Percentiles rank a stretch among this genome's conserved stretches.
These are phyloP conservation scores for Leptomonas seymouri DNA, from an alignment of 208 protist species.

Conservation along the genomic window DNA sequence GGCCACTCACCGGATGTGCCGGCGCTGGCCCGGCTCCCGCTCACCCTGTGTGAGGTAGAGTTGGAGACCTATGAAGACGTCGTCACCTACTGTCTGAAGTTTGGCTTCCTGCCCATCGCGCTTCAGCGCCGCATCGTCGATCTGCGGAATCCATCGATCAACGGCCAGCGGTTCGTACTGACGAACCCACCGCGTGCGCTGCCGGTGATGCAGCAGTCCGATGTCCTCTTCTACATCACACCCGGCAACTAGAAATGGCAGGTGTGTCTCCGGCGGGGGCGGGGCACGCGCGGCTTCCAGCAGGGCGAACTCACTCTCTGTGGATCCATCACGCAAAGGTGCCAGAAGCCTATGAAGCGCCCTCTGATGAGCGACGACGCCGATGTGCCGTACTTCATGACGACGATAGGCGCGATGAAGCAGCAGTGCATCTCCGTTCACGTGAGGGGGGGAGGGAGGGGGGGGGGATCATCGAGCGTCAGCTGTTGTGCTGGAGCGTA, in stretches of 20 bases:
- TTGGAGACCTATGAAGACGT: conserved; percentile 82
- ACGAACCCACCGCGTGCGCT: conserved; percentile 79
- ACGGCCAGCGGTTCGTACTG: conserved; percentile 76
- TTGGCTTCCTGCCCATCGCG: conserved; percentile 71
- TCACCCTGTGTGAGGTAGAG: conserved; percentile 48
- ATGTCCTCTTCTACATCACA: conserved; percentile 76
- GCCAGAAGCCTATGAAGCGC: conserved; percentile 85
- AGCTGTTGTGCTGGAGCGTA: conserved; percentile 74
- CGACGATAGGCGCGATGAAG: conserved; percentile 86
- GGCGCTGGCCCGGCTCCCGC: conserved; percentile 60
- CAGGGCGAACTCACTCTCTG: conserved; percentile 69
- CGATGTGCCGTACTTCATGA: conserved; percentile 79
- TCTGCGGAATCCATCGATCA: conserved; percentile 53
- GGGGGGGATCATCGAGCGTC: too few relatives aligned
- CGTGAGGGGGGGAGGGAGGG: too few relatives aligned
- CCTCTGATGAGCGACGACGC: conserved; percentile 91
- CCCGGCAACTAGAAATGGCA: conserved; percentile 27
- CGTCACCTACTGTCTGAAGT: conserved; percentile 59
- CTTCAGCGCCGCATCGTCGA: conserved; percentile 77
- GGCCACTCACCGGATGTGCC: conserved; percentile 60
- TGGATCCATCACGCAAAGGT: conserved; percentile 68
- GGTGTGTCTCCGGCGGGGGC: too few relatives aligned
- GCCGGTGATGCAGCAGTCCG: conserved; percentile 55
- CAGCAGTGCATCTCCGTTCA: conserved; percentile 87
- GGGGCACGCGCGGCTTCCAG: too few relatives aligned